Percentiles rank a stretch among this genome's conserved stretches.
Conservation (phyloP, 208 protist species). For the Trypanosoma lewisi region DNA sequence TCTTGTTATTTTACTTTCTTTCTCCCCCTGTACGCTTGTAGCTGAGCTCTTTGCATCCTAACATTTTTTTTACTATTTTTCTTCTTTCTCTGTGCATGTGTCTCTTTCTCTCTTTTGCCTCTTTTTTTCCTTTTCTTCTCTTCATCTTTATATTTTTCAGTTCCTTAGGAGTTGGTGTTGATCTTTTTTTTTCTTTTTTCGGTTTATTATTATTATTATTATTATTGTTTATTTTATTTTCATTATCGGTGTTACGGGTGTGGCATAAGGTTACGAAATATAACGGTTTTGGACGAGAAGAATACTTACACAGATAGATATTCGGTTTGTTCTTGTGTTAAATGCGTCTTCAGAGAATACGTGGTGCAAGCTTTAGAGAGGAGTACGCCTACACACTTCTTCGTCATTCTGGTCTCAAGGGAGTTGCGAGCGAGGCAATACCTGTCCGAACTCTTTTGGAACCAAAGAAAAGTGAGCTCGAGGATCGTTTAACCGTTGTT, state of each 20-base stretch:
- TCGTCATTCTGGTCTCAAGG: background rate
- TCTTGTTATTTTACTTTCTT: conserved; percentile 16
- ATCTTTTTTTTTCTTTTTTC: conserved; percentile 6
- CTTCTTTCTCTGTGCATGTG: background rate
- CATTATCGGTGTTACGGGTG: background rate
- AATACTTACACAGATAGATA: background rate
- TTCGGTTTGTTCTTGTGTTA: background rate
- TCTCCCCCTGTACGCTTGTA: too few species aligned
- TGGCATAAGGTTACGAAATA: background rate
- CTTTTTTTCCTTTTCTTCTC: conserved; percentile 15
- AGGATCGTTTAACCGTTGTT: conserved; percentile 81
- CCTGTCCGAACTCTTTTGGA: conserved; percentile 46
- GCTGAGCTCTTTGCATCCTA: conserved; percentile 6
- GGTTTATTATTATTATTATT: conserved; percentile 18
- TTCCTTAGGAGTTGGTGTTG: too few species aligned
- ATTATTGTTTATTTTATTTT: conserved; percentile 23
- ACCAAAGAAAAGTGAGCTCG: conserved; percentile 41
- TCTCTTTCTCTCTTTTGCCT: background rate
- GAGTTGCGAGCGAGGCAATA: background rate
- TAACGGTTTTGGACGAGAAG: background rate
- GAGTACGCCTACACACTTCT: conserved; percentile 16
- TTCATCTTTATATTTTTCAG: background rate
- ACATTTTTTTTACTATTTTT: conserved; percentile 5
- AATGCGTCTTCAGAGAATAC: conserved; percentile 19
- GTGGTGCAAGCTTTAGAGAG: conserved; percentile 22